phyloP scores from a whole-genome alignment of 805 yeast species.

The Candida ascalaphidarum region DNA sequence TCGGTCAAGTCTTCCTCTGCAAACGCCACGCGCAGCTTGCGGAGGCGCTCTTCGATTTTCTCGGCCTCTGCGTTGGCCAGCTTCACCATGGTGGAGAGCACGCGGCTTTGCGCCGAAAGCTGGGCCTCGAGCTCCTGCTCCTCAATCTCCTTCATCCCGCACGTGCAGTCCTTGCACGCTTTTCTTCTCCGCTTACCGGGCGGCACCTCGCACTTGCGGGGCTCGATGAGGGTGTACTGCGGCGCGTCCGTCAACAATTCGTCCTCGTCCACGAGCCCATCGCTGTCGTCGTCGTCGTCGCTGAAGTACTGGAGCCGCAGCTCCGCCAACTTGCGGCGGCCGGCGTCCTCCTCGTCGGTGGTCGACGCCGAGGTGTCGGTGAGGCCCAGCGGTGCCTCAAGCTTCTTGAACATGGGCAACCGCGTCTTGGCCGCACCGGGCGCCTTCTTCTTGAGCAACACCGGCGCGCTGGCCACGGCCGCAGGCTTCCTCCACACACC shows the following conservation, averaged over 20 bases:
- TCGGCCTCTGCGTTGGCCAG: constrained; percentile 47
- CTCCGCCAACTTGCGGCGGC: constrained; percentile 35
- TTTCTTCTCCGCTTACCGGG: constrained; percentile 63
- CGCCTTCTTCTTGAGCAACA: constrained; percentile 23
- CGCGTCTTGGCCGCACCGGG: constrained; percentile 4
- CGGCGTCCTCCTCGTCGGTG: constrained; percentile 28
- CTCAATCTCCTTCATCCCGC: constrained; percentile 90
- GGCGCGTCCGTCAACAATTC: constrained; percentile 25
- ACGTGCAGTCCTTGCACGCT: constrained; percentile 97
- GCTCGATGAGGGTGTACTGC: constrained; percentile 38
- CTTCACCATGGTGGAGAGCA: constrained; percentile 40
- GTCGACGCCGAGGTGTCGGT: constrained; percentile 39
- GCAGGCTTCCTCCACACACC: constrained; percentile 52
- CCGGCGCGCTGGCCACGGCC: constrained; percentile 16
- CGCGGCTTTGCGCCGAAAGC: constrained; percentile 34
- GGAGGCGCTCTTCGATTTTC: constrained; percentile 42
- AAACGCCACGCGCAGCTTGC: constrained; percentile 39
- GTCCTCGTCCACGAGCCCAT: constrained; percentile 26
- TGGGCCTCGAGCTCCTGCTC: constrained; percentile 47
- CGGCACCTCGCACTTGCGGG: constrained; percentile 47
- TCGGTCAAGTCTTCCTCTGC: constrained; percentile 71
- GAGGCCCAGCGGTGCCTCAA: constrained; percentile 12
- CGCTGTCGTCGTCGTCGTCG: constrained; percentile 38
- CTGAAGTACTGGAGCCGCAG: constrained; percentile 50
- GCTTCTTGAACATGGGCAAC: constrained; percentile 12